Percentiles rank a stretch among this genome's conserved stretches.
Conservation (phyloP, 441 rosid species). For the Adansonia rubrostipa region DNA sequence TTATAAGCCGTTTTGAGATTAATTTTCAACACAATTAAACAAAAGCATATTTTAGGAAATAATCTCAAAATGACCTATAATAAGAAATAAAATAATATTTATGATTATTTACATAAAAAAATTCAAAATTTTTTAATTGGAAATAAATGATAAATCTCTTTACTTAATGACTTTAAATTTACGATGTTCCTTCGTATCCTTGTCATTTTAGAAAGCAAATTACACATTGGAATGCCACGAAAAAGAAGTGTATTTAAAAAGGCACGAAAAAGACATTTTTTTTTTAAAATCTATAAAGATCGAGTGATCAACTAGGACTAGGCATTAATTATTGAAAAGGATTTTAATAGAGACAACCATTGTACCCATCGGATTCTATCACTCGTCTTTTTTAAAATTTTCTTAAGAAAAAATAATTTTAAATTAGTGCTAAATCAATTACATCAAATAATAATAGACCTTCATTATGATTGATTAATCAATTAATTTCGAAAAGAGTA, state of each 20-base stretch:
- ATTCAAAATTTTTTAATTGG: too few species aligned
- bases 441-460: neutral
- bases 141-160: too few species aligned
- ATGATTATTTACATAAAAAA: too few species aligned
- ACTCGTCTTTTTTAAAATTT: neutral
- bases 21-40: too few species aligned
- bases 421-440: neutral
- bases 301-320: neutral
- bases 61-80: too few species aligned
- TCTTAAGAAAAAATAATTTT: neutral
- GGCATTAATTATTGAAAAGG: neutral
- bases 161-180: neutral
- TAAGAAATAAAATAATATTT: too few species aligned
- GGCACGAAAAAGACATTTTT: neutral
- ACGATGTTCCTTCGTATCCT: neutral
- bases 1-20: too few species aligned
- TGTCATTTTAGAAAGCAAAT: neutral
- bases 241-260: neutral
- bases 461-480: slow-evolving; percentile 1
- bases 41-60: too few species aligned
- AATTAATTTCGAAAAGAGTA: neutral
- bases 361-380: neutral
- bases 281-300: neutral
- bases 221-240: neutral
- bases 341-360: neutral